Evolutionary conservation across 768 basidiomycete genomes (phyloP).

Genomic region (Termitomyces sp.): DNA sequence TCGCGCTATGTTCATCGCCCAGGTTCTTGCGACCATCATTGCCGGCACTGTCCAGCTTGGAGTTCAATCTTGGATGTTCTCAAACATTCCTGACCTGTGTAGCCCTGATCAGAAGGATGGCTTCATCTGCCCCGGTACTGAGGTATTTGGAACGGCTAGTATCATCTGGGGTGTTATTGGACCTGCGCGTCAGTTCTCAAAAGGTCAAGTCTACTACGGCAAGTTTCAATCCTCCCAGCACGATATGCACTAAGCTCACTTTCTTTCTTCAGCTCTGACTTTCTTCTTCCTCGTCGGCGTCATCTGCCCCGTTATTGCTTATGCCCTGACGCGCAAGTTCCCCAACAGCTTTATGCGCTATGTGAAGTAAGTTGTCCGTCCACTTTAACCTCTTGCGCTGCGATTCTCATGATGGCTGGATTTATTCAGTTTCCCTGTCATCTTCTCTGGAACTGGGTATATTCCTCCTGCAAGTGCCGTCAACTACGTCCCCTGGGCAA

Average conservation of each 20-base stretch:
- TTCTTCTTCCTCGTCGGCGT: slow-evolving; percentile 82
- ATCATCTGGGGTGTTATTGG: slow-evolving; percentile 85
- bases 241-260: slow-evolving; percentile 12
- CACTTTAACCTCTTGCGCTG: too few relatives aligned
- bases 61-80: slow-evolving; percentile 78
- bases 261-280: slow-evolving; percentile 34
- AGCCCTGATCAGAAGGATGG: slow-evolving; percentile 46
- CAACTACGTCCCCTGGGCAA: slow-evolving; percentile 67
- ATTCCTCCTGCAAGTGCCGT: slow-evolving; percentile 68
- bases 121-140: slow-evolving; percentile 68
- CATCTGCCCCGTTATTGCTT: slow-evolving; percentile 53
- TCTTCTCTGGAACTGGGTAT: slow-evolving; percentile 55
- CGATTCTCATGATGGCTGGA: not conserved
- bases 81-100: slow-evolving; percentile 64
- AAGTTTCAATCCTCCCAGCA: slow-evolving; percentile 2
- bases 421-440: slow-evolving; percentile 41
- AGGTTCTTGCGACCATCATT: slow-evolving; percentile 63
- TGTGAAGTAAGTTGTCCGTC: slow-evolving; percentile 47
- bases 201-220: slow-evolving; percentile 58
- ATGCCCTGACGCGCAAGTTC: slow-evolving; percentile 51
- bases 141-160: slow-evolving; percentile 77
- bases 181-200: slow-evolving; percentile 65
- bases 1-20: slow-evolving; percentile 63
- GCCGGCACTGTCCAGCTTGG: slow-evolving; percentile 73
- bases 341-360: slow-evolving; percentile 60